Base-by-base conservation (phyloP, 2,329 filamentous ascomycete genomes). In the Trichophyton equinum region DNA sequence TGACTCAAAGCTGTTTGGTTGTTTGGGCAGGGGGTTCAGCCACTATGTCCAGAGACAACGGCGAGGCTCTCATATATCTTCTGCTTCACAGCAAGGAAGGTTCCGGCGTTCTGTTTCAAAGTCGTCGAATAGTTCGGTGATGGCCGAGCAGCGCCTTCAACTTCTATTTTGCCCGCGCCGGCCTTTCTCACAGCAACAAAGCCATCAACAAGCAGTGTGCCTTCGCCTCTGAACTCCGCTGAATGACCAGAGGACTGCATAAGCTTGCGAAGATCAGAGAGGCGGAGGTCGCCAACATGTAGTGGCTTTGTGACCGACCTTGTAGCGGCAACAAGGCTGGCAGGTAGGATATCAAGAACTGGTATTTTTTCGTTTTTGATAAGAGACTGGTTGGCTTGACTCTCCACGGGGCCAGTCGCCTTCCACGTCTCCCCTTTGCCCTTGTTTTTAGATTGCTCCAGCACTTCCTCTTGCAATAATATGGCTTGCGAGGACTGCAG, bases 31-130 rank as follows among this genome's bases (percentile, higher is more conserved):
- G 49, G 4, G 49, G 5, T 33, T 55, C 51, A 55, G 5, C 27
- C 27, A n/a, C 51, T 27, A 57, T 44, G 36, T 18, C 88, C 89
- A 15, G 87, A 87, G 65, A 99, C 91, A 62, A 97, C 89, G 38
- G 94, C 94, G 71, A 99, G 75, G 7, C 90, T 91, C 67, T 95
- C 89, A 72, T 99, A 99, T 65, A 99, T 95, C 74, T 89, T 91
- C 74, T 80, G 85, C 76, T 89, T 89, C 8, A 97, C 92, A 59
- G 88, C 88, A 69, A 90, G 89, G 70, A 96, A 95, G 40, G 88
- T 91, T 46, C 79, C 79, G 62, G 84, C 83, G 58, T 79, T 75
- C 33, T 77, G 77, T 62, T 79, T 74, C 58, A 75, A 68, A 57
- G 74, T 74, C 4, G 72, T 74, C 18, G 73, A 72, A 20, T 75